phyloP scores from a whole-genome alignment of 1,139 yeast genomes.

The Hanseniaspora uvarum region DNA sequence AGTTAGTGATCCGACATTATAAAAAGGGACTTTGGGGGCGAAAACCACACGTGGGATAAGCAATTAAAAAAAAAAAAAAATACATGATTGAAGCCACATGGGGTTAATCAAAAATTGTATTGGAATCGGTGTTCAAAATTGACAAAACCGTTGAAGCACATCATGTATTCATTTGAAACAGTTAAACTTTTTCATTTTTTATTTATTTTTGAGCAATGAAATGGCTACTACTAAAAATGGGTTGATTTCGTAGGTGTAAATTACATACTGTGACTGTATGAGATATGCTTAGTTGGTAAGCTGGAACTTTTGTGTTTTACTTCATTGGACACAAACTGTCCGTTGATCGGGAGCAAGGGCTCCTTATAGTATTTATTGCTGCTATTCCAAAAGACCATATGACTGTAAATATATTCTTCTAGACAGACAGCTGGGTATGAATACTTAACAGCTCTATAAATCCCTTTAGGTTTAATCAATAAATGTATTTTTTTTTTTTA shows the following conservation, averaged over 20 bases:
- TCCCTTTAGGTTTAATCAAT: too few relatives aligned
- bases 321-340: background rate
- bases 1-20: background rate
- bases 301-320: background rate
- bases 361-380: background rate
- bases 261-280: background rate
- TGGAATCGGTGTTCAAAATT: too few relatives aligned
- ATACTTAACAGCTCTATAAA: too few relatives aligned
- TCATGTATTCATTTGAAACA: too few relatives aligned
- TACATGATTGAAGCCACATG: background rate
- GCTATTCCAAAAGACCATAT: background rate
- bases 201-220: too few relatives aligned
- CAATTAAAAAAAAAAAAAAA: background rate
- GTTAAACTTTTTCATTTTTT: too few relatives aligned
- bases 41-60: background rate
- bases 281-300: background rate
- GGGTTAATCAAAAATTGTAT: too few relatives aligned
- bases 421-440: background rate
- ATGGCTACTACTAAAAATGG: too few relatives aligned
- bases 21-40: background rate
- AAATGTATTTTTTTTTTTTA: too few relatives aligned
- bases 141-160: too few relatives aligned
- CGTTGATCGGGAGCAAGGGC: background rate
- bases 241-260: too few relatives aligned
- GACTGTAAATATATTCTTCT: too few relatives aligned